Evolutionary conservation across 169 alveolate genomes (phyloP).

Genomic region (Plasmodium fragile): DNA sequence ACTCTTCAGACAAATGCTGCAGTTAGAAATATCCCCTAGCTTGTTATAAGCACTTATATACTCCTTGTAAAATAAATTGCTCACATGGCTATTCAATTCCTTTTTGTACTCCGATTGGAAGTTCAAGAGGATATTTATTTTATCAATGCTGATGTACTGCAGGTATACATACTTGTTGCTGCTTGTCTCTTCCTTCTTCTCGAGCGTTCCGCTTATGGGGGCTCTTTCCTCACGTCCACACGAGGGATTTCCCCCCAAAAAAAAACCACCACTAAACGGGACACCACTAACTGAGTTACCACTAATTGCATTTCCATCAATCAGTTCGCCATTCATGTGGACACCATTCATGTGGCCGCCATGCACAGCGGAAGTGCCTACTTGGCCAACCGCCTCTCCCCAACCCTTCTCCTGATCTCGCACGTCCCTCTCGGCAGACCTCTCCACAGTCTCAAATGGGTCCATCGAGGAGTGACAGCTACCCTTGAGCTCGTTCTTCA

Average conservation of each 20-base stretch:
- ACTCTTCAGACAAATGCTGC: conserved; percentile 39
- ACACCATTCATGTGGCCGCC: neutral
- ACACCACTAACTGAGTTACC: neutral
- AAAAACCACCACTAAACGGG: neutral
- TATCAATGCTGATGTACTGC: conserved; percentile 47
- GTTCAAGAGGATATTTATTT: conserved; percentile 39
- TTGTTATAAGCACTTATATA: conserved; percentile 63
- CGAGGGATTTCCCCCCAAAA: too few relatives aligned
- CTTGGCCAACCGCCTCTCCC: neutral
- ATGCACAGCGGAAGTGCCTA: neutral
- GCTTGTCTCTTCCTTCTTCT: conserved; percentile 13
- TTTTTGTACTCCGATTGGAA: conserved; percentile 61
- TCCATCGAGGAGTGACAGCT: conserved; percentile 13
- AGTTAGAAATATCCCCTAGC: conserved; percentile 57
- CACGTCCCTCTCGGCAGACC: neutral
- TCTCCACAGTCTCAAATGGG: conserved; percentile 13
- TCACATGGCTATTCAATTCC: conserved; percentile 30
- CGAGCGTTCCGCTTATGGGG: neutral
- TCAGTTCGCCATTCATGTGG: neutral
- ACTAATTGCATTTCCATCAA: neutral
- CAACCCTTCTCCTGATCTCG: neutral
- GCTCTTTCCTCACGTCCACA: neutral
- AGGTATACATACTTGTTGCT: conserved; percentile 24
- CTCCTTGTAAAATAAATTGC: conserved; percentile 33
- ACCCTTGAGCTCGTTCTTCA: neutral